These are phyloP conservation scores for Erythrobasidium hasegawianum DNA, from an alignment of 1,284 basidiomycete genomes.

Conservation along the genomic window DNA sequence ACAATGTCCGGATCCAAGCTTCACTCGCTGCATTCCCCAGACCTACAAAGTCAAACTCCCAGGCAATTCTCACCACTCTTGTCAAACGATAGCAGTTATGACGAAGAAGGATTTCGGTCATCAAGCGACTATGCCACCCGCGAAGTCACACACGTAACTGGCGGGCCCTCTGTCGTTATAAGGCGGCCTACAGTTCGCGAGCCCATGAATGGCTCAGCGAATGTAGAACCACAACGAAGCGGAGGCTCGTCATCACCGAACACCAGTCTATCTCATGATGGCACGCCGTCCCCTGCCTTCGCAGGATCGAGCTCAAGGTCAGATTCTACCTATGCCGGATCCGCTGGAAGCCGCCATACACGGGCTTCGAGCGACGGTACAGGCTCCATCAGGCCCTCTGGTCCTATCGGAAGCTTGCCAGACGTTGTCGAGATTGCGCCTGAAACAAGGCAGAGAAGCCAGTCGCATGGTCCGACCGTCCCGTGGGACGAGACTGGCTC, in stretches of 20 bases:
- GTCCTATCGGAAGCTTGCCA: background rate
- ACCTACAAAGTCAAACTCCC: background rate
- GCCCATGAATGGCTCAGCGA: background rate
- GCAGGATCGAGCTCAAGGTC: background rate
- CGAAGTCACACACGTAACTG: background rate
- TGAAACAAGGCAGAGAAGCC: slow-evolving; percentile 7
- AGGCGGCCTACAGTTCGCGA: slow-evolving; percentile 11
- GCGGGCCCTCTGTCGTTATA: slow-evolving; percentile 15
- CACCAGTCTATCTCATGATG: background rate
- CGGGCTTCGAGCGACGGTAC: slow-evolving; percentile 23
- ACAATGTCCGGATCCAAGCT: background rate
- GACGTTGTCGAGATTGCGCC: slow-evolving; percentile 16
- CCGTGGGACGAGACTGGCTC: background rate
- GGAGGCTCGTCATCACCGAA: background rate
- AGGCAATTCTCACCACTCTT: slow-evolving; percentile 6
- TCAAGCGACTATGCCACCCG: background rate
- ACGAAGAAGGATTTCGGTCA: slow-evolving; percentile 9
- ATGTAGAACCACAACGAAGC: background rate
- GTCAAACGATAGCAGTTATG: background rate
- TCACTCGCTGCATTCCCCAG: slow-evolving; percentile 2
- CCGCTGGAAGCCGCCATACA: slow-evolving; percentile 4
- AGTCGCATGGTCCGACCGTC: background rate
- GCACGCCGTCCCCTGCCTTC: background rate
- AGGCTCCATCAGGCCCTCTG: background rate
- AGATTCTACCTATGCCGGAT: background rate